Percentiles rank a stretch among this genome's conserved stretches.
Conservation (phyloP, 306 rosid species). For the Medicago lupulina region DNA sequence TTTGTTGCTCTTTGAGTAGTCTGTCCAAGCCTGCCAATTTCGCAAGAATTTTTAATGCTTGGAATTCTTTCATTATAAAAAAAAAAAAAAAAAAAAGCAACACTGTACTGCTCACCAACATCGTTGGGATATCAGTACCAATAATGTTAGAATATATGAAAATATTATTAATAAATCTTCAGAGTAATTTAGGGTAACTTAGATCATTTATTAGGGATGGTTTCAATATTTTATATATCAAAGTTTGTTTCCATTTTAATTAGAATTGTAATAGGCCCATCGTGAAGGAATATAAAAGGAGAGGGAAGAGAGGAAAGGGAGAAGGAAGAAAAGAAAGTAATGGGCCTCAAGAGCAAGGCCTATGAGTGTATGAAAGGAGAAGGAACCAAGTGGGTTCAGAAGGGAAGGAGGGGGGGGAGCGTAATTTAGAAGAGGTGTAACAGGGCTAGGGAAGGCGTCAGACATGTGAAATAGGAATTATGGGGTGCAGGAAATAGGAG, state of each 20-base stretch:
- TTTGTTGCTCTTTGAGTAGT: constrained; percentile 61
- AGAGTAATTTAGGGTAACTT: background rate
- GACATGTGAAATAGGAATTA: background rate
- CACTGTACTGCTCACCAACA: constrained; percentile 10
- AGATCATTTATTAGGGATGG: background rate
- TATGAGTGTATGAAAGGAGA: background rate
- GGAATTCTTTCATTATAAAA: constrained; percentile 29
- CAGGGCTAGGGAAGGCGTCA: background rate
- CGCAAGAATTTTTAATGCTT: constrained; percentile 36
- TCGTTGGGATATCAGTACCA: background rate
- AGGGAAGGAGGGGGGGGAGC: background rate
- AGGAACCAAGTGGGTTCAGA: background rate
- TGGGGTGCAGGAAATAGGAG: background rate
- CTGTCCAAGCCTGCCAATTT: constrained; percentile 75
- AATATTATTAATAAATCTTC: background rate
- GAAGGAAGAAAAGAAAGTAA: background rate
- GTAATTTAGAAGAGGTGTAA: background rate
- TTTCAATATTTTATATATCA: background rate
- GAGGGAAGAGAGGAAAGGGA: background rate
- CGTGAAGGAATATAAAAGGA: background rate
- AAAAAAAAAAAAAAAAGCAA: constrained; percentile 20
- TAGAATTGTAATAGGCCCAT: background rate
- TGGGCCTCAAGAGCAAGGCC: background rate
- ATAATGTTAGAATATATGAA: background rate
- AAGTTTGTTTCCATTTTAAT: background rate